Percentiles rank a stretch among this genome's conserved stretches.
Conservation (phyloP, 2,329 filamentous ascomycete species). For the Cercospora janseana region DNA sequence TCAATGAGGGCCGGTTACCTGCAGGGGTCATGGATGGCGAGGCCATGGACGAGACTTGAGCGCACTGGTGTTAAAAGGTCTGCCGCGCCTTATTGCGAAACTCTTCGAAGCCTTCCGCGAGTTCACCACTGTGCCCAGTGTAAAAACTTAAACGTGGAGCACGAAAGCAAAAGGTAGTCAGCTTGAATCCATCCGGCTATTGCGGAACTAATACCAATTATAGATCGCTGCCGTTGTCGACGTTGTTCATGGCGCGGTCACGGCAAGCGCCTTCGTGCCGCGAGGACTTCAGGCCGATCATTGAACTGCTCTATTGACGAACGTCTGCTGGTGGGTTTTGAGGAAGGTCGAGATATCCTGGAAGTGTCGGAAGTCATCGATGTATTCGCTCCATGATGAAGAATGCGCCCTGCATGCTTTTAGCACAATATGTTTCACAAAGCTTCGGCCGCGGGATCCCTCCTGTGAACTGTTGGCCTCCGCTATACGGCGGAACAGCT, state of each 20-base stretch:
- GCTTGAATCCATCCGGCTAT: slow-evolving; percentile 7
- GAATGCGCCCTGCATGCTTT: too few relatives aligned
- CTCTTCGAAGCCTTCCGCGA: neutral
- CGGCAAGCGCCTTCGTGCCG: neutral
- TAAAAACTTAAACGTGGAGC: neutral
- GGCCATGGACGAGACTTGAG: slow-evolving; percentile 39
- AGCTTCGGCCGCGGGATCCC: neutral
- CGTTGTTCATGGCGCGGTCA: neutral
- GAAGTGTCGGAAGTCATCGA: too few relatives aligned
- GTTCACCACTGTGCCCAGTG: neutral
- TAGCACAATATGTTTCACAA: too few relatives aligned
- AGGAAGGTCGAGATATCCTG: too few relatives aligned
- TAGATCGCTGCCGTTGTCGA: neutral
- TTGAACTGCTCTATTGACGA: too few relatives aligned
- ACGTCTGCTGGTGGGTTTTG: too few relatives aligned
- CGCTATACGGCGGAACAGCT: slow-evolving; percentile 1
- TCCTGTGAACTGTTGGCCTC: neutral
- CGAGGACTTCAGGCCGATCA: too few relatives aligned
- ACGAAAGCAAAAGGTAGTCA: slow-evolving; percentile 8
- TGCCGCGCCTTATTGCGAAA: too few relatives aligned
- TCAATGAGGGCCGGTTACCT: slow-evolving; percentile 85
- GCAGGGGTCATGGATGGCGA: slow-evolving; percentile 32
- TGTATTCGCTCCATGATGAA: too few relatives aligned
- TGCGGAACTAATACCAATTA: slow-evolving; percentile 6
- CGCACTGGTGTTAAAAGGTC: neutral